Conservation (phyloP, 192 early-diverging fungal genomes). For the Coemansia sp. region DNA sequence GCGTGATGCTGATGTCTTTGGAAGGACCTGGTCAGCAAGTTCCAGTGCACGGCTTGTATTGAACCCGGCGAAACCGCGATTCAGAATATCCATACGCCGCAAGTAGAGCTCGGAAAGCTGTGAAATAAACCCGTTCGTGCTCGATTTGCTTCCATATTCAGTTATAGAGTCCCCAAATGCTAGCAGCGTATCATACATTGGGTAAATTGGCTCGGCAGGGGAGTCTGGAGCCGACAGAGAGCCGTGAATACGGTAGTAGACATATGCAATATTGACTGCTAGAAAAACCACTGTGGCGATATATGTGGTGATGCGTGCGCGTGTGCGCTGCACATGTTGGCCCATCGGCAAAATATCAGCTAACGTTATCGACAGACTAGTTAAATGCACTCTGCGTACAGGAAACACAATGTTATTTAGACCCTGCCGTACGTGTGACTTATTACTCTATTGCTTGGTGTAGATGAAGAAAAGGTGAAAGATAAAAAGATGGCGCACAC, state of each 20-base stretch:
- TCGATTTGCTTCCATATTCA: conserved; percentile 26
- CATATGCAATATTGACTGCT: neutral
- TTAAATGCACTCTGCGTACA: neutral
- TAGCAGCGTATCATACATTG: conserved; percentile 28
- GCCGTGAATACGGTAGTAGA: neutral
- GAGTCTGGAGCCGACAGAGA: neutral
- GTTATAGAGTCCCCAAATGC: conserved; percentile 49
- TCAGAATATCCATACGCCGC: conserved; percentile 73
- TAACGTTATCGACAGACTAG: neutral
- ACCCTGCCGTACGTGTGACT: neutral
- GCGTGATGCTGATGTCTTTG: conserved; percentile 11
- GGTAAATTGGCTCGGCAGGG: neutral
- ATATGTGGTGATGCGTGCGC: neutral
- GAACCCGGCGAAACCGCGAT: conserved; percentile 81
- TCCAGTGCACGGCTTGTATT: conserved; percentile 62
- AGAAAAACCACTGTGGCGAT: neutral
- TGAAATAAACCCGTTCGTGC: conserved; percentile 54
- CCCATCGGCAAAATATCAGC: neutral
- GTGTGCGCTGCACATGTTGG: neutral
- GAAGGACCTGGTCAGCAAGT: conserved; percentile 59
- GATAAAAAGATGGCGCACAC: neutral
- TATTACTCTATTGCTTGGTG: neutral
- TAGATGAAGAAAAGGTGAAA: neutral
- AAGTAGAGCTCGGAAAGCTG: conserved; percentile 58
- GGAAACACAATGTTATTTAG: neutral